These are phyloP conservation scores for Datura wrightii DNA, from an alignment of 257 asterid species.

Conservation along the genomic window DNA sequence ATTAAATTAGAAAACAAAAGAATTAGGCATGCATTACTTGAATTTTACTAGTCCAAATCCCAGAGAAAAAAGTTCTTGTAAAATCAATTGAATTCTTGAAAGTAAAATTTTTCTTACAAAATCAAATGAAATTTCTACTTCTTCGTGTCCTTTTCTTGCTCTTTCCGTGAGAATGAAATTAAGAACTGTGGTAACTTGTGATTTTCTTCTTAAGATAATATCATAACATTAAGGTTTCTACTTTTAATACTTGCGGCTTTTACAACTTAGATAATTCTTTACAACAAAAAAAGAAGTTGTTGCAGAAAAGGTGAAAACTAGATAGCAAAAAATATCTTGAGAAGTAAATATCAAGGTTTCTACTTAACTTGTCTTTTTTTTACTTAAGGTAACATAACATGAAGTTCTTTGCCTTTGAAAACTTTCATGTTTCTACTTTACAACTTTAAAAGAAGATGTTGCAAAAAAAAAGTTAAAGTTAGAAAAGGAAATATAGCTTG, in stretches of 20 bases:
- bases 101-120: background rate
- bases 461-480: background rate
- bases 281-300: background rate
- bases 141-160: background rate
- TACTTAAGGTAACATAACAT: background rate
- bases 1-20: background rate
- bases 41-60: background rate
- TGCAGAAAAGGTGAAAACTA: slow-evolving; percentile 10
- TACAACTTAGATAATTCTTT: background rate
- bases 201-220: background rate
- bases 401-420: background rate
- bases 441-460: background rate
- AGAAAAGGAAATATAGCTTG: background rate
- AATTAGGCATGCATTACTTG: background rate
- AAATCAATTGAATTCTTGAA: background rate
- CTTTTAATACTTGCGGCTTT: background rate
- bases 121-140: slow-evolving; percentile 26
- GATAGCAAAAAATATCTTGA: background rate
- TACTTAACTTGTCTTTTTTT: background rate
- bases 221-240: background rate
- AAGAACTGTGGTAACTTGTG: background rate
- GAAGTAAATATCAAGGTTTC: background rate
- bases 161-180: background rate
- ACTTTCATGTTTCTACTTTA: background rate
- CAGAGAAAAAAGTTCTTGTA: no score